These are phyloP conservation scores for Sequoiadendron giganteum DNA, from an alignment of 75 land plant species.

Conservation along the genomic window DNA sequence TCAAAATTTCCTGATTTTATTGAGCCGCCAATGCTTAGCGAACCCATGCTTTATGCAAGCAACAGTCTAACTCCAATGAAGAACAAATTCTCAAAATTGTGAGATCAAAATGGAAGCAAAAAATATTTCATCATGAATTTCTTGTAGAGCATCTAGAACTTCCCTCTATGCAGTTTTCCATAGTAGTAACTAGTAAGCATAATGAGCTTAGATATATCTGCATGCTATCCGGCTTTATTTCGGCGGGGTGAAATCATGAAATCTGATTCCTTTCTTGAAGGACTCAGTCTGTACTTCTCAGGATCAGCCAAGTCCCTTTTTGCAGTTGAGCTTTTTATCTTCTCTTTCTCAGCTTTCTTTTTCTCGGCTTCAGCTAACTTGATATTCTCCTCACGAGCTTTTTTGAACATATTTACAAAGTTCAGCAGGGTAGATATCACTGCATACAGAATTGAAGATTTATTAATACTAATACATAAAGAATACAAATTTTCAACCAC, in stretches of 20 bases:
- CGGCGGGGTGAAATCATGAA: background rate
- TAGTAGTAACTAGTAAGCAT: background rate
- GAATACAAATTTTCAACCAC: background rate
- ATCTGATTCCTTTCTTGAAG: constrained; percentile 16
- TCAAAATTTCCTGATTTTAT: background rate
- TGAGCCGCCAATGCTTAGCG: background rate
- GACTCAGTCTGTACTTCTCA: constrained; percentile 32
- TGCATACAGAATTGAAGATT: constrained; percentile 19
- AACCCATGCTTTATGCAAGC: background rate
- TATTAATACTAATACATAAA: background rate
- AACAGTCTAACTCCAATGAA: background rate
- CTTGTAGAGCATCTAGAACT: background rate
- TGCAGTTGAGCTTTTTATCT: constrained; percentile 30
- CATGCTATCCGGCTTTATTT: constrained; percentile 6
- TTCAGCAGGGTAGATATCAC: constrained; percentile 75
- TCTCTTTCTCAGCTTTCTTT: constrained; percentile 88
- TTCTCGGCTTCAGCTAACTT: constrained; percentile 82
- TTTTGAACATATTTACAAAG: constrained; percentile 83
- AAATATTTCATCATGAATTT: constrained; percentile 4
- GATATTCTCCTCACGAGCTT: constrained; percentile 81
- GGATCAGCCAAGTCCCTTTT: constrained; percentile 30
- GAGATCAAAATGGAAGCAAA: background rate
- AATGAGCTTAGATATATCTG: background rate
- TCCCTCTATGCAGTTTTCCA: background rate
- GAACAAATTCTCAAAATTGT: background rate